Conservation (phyloP, 225 moss, liverwort and hornwort genomes). For the Pseudoscleropodium purum region DNA sequence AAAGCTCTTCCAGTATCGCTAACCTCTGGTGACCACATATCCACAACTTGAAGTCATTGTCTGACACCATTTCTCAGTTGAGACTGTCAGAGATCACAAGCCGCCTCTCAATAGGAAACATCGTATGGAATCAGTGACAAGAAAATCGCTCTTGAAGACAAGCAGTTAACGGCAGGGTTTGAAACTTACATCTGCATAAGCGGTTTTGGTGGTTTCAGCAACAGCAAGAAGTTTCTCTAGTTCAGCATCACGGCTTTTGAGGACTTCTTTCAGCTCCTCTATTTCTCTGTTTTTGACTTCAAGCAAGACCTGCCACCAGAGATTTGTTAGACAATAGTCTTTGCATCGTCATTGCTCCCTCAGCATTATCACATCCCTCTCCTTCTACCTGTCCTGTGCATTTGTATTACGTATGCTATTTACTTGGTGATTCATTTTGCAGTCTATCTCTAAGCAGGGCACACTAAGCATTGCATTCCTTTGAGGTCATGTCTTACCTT, state of each 20-base stretch:
- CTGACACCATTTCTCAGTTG: neutral
- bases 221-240: slow-evolving; percentile 9
- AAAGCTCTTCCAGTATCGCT: slow-evolving; percentile 20
- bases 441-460: neutral
- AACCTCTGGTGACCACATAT: slow-evolving; percentile 17
- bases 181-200: slow-evolving; percentile 22
- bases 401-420: neutral
- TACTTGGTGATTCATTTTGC: neutral
- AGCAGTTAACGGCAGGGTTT: neutral
- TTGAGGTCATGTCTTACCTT: neutral
- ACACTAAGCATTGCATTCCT: neutral
- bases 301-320: slow-evolving; percentile 19
- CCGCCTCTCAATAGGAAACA: neutral
- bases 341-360: neutral
- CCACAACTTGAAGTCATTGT: slow-evolving; percentile 3
- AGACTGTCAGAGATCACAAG: neutral
- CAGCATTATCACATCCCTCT: neutral
- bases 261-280: slow-evolving; percentile 10
- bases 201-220: slow-evolving; percentile 4
- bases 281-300: slow-evolving; percentile 22
- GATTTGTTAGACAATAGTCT: neutral
- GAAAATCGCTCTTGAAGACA: neutral
- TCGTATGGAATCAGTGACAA: neutral
- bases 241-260: slow-evolving; percentile 8
- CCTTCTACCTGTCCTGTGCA: neutral